phyloP scores from a whole-genome alignment of 768 basidiomycete genomes.

The Cubamyces sp. region DNA sequence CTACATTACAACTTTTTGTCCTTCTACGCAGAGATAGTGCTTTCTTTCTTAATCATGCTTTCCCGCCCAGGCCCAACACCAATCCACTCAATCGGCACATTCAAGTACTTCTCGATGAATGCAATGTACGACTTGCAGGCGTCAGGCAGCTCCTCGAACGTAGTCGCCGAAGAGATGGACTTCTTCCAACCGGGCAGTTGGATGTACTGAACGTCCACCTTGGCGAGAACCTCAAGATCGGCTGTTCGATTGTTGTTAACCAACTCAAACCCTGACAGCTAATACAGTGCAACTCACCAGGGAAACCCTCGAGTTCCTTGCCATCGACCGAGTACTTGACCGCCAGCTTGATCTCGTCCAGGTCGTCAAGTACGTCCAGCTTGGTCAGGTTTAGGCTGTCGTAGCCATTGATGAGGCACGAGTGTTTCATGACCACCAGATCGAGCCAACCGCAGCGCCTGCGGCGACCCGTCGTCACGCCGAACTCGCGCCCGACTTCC shows the following conservation, averaged over 20 bases:
- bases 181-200: constrained; percentile 92
- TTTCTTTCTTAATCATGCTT: constrained; percentile 59
- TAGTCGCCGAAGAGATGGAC: constrained; percentile 64
- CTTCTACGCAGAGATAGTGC: background rate
- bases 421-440: constrained; percentile 92
- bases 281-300: constrained; percentile 55
- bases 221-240: constrained; percentile 78
- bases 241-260: constrained; percentile 47
- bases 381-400: constrained; percentile 94
- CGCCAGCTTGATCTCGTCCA: constrained; percentile 87
- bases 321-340: constrained; percentile 80
- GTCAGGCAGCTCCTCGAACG: constrained; percentile 77
- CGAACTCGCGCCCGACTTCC: constrained; percentile 91
- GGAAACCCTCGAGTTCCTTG: constrained; percentile 81
- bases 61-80: constrained; percentile 90
- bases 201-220: constrained; percentile 84
- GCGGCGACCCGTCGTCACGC: constrained; percentile 89
- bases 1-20: constrained; percentile 5
- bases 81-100: constrained; percentile 85
- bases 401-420: constrained; percentile 94
- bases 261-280: background rate
- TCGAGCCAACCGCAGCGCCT: constrained; percentile 98
- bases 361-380: constrained; percentile 86
- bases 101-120: constrained; percentile 80
- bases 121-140: constrained; percentile 86